Evolutionary conservation across 2,329 filamentous ascomycete genomes (phyloP).

Genomic region (Thermomyces lanuginosus): DNA sequence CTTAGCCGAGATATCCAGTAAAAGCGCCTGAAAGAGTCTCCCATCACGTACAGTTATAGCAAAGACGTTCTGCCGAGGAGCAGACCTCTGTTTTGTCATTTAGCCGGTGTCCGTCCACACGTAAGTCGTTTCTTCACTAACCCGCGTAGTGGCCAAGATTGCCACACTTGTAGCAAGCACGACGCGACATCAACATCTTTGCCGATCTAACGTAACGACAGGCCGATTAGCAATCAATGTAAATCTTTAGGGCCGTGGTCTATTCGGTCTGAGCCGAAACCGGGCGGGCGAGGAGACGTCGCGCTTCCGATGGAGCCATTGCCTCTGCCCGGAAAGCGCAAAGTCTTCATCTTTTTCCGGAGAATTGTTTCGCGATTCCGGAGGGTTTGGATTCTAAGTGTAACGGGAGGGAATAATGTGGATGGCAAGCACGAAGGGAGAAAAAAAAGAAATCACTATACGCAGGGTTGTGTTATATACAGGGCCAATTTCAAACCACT

Average conservation of each 20-base stretch:
- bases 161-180: constrained; percentile 64
- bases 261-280: too few relatives aligned
- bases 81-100: constrained; percentile 59
- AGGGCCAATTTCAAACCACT: constrained; percentile 10
- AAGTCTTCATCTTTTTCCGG: too few relatives aligned
- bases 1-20: constrained; percentile 6
- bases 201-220: constrained; percentile 5
- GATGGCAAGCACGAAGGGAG: too few relatives aligned
- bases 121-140: constrained; percentile 32
- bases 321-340: too few relatives aligned
- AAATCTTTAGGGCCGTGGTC: too few relatives aligned
- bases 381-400: too few relatives aligned
- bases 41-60: constrained; percentile 80
- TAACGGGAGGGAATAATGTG: too few relatives aligned
- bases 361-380: too few relatives aligned
- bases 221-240: too few relatives aligned
- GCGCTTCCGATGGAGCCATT: too few relatives aligned
- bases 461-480: too few relatives aligned
- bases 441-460: constrained; percentile 10
- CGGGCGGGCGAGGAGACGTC: too few relatives aligned
- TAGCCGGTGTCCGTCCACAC: constrained; percentile 34
- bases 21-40: constrained; percentile 2
- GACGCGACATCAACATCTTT: constrained; percentile 65
- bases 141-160: constrained; percentile 56
- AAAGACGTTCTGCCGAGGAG: constrained; percentile 92